Conservation (phyloP, 1,284 basidiomycete genomes). For the Golubevia sp. region DNA sequence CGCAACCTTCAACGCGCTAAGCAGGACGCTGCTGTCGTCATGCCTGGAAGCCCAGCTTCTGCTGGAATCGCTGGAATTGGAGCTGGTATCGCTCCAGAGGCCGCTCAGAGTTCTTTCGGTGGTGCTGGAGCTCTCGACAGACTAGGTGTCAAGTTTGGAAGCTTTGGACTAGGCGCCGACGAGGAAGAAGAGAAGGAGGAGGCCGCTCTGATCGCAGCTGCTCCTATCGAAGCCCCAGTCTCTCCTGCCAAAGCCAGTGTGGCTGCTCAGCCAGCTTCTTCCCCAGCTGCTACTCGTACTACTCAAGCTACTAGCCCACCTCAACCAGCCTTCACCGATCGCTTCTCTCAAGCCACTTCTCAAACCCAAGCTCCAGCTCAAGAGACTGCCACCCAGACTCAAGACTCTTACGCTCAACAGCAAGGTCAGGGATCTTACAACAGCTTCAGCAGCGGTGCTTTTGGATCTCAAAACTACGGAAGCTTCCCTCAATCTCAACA, state of each 20-base stretch:
- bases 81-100: neutral
- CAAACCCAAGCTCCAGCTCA: neutral
- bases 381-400: neutral
- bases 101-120: conserved; percentile 10
- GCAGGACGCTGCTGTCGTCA: conserved; percentile 54
- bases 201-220: conserved; percentile 22
- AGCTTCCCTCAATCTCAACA: too few relatives aligned
- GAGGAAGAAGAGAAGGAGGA: conserved; percentile 17
- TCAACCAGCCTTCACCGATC: conserved; percentile 2
- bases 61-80: neutral
- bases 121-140: conserved; percentile 48
- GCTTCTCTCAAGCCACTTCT: conserved; percentile 7
- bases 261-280: conserved; percentile 29
- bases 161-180: conserved; percentile 8
- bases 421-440: neutral
- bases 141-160: conserved; percentile 56
- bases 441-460: too few relatives aligned
- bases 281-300: conserved; percentile 28
- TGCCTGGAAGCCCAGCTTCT: conserved; percentile 20
- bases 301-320: conserved; percentile 7
- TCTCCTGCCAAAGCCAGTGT: conserved; percentile 5
- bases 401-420: neutral
- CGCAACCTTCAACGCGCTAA: conserved; percentile 42
- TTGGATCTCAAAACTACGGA: too few relatives aligned
- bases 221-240: conserved; percentile 5